These are phyloP conservation scores for Globisporangium heterothallicum DNA, from an alignment of 352 stramenopile genomes.

Conservation along the genomic window DNA sequence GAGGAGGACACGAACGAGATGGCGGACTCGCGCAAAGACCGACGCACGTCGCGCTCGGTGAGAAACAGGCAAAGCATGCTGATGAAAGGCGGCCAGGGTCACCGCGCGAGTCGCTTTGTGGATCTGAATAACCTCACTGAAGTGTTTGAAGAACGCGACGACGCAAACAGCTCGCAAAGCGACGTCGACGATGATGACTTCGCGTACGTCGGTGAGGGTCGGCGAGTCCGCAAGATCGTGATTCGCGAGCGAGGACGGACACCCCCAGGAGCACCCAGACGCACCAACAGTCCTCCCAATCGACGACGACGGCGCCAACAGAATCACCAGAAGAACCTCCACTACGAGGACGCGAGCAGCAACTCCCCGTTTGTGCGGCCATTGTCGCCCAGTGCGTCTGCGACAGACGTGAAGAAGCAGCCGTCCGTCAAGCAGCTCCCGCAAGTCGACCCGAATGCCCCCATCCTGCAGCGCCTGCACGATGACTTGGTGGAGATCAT, in stretches of 20 bases:
- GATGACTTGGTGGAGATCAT: conserved; percentile 46
- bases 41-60: neutral
- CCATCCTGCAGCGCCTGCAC: conserved; percentile 39
- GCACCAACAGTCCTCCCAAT: neutral
- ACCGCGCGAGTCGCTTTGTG: conserved; percentile 26
- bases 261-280: conserved; percentile 13
- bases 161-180: neutral
- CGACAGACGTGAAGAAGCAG: neutral
- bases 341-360: too few relatives aligned
- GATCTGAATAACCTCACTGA: conserved; percentile 46
- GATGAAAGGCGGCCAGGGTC: neutral
- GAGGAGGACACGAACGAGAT: conserved; percentile 9
- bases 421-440: neutral
- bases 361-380: neutral
- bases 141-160: conserved; percentile 39
- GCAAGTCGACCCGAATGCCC: conserved; percentile 4
- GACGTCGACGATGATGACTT: conserved; percentile 18
- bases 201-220: conserved; percentile 7
- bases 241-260: conserved; percentile 45
- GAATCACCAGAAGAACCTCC: conserved; percentile 2
- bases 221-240: conserved; percentile 28
- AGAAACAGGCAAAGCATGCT: conserved; percentile 9
- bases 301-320: conserved; percentile 10
- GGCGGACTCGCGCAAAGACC: neutral
- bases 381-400: neutral